Conservation (phyloP, 164 flowering plant genomes). For the Nelumbo lutea region DNA sequence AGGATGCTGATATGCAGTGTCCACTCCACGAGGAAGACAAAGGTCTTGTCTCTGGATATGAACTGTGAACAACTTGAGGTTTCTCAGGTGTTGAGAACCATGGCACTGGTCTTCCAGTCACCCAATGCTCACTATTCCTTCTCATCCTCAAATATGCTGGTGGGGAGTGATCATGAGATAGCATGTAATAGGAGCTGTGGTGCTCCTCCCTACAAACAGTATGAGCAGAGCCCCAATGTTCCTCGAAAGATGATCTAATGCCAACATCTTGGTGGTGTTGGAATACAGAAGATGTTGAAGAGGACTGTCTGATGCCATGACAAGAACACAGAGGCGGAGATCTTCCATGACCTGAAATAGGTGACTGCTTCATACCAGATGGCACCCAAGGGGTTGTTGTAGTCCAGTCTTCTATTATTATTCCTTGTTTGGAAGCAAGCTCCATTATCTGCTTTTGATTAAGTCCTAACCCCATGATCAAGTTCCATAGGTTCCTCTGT, state of each 20-base stretch:
- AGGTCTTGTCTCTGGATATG: slow-evolving; percentile 25
- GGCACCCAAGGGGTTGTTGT: slow-evolving; percentile 22
- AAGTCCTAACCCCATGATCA: slow-evolving; percentile 69
- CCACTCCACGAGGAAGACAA: slow-evolving; percentile 22
- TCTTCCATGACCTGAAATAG: slow-evolving; percentile 20
- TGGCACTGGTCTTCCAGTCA: slow-evolving; percentile 26
- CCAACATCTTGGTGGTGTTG: slow-evolving; percentile 36
- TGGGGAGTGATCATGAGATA: slow-evolving; percentile 44
- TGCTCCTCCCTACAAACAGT: slow-evolving; percentile 56
- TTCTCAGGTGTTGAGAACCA: slow-evolving; percentile 23
- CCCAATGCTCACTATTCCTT: slow-evolving; percentile 28
- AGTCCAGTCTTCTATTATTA: slow-evolving; percentile 63
- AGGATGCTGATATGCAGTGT: slow-evolving; percentile 17
- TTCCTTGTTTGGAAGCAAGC: slow-evolving; percentile 65
- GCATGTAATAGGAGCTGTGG: slow-evolving; percentile 44
- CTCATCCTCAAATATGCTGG: slow-evolving; percentile 30
- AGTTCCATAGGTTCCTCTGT: slow-evolving; percentile 68
- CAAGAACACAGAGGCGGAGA: slow-evolving; percentile 14
- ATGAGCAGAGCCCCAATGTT: slow-evolving; percentile 28
- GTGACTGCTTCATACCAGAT: slow-evolving; percentile 28
- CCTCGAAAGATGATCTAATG: slow-evolving; percentile 21
- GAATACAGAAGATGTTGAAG: slow-evolving; percentile 31
- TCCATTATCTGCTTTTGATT: slow-evolving; percentile 64
- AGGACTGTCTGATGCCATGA: slow-evolving; percentile 23
- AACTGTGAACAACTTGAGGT: slow-evolving; percentile 16